Evolutionary conservation across 495 filamentous ascomycete genomes (phyloP).

Genomic region (Podospora anserina): DNA sequence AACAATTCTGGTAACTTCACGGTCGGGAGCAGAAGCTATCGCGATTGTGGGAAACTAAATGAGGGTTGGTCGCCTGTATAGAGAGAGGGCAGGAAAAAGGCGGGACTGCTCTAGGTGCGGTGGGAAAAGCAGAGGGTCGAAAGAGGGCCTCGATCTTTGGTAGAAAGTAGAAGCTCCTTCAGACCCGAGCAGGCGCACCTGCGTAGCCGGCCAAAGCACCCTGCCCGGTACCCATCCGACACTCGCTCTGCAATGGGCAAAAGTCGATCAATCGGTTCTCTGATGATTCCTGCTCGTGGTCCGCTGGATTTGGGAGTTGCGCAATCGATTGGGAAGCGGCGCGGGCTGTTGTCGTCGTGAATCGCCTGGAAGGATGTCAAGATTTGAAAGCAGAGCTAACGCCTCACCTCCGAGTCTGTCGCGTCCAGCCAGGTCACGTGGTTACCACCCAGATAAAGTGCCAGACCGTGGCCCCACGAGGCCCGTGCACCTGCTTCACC

Average conservation of each 20-base stretch:
- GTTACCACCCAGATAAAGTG: neutral
- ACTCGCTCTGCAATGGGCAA: neutral
- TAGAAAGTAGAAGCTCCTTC: neutral
- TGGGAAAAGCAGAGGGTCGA: neutral
- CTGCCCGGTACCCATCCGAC: constrained; percentile 26
- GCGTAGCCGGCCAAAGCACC: constrained; percentile 28
- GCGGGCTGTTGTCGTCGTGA: constrained; percentile 11
- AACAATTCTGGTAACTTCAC: neutral
- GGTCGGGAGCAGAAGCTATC: neutral
- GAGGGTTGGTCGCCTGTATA: neutral
- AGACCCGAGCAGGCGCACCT: constrained; percentile 27
- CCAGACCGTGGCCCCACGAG: neutral
- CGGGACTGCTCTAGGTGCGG: neutral
- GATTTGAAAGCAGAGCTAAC: constrained; percentile 18
- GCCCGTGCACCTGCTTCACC: constrained; percentile 7
- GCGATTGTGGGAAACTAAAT: neutral
- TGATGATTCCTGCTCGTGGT: constrained; percentile 3
- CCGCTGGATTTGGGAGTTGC: neutral
- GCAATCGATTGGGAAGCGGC: constrained; percentile 11
- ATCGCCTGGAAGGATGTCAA: constrained; percentile 3
- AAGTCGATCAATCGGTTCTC: constrained; percentile 6
- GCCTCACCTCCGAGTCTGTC: constrained; percentile 23
- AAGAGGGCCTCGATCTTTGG: neutral
- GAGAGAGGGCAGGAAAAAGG: neutral
- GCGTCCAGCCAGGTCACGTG: constrained; percentile 24